Percentiles rank a stretch among this genome's conserved stretches.
Conservation (phyloP, 768 basidiomycete genomes). For the Pisolithus albus region DNA sequence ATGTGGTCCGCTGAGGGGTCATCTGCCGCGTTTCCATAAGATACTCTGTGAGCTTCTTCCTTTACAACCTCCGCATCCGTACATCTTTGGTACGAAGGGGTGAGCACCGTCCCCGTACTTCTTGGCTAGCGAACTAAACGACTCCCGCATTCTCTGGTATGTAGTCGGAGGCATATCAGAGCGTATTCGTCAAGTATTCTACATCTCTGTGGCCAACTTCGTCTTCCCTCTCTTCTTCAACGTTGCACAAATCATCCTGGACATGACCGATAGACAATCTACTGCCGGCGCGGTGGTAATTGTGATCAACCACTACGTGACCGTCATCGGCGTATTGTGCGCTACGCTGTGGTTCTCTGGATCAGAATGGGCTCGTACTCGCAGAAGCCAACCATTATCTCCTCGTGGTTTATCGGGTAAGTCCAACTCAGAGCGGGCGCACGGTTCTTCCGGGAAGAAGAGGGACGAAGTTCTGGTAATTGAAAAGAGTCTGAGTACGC, state of each 20-base stretch:
- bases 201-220: conserved; percentile 32
- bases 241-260: conserved; percentile 26
- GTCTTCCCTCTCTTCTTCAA: conserved; percentile 32
- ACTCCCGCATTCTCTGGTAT: not conserved
- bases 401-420: not conserved
- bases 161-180: conserved; percentile 14
- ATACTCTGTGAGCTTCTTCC: conserved; percentile 23
- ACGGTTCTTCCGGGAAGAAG: not conserved
- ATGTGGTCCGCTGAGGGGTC: not conserved
- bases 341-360: conserved; percentile 27
- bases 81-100: not conserved
- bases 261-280: not conserved
- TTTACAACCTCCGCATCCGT: conserved; percentile 16
- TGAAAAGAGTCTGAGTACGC: not conserved
- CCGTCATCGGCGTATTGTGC: conserved; percentile 31
- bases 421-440: not conserved
- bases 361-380: conserved; percentile 1
- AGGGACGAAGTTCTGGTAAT: not conserved
- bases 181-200: conserved; percentile 27
- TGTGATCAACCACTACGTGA: conserved; percentile 22
- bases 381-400: not conserved
- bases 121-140: not conserved
- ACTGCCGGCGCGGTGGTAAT: not conserved
- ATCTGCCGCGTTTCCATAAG: conserved; percentile 5
- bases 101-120: not conserved